A percentile compares a stretch with the other conserved stretches of the same genome.
Evolutionary conservation across 2,329 filamentous ascomycete species (phyloP).

Genomic region (Ascochyta koolunga): DNA sequence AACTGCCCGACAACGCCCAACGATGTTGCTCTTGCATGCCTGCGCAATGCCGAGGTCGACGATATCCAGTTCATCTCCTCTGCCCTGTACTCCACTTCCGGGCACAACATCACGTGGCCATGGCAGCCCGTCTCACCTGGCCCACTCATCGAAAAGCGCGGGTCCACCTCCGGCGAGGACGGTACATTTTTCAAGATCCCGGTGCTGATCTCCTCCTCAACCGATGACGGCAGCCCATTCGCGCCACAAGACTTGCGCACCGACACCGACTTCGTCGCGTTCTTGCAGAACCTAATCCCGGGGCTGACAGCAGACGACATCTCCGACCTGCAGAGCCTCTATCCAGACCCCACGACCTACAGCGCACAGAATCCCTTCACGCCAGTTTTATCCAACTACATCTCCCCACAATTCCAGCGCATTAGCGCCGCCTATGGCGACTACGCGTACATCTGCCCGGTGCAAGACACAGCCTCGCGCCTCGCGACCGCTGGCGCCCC

Average conservation of each 20-base stretch:
- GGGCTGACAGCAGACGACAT: constrained; percentile 39
- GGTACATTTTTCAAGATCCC: constrained; percentile 45
- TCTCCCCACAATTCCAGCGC: constrained; percentile 53
- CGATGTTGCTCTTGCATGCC: constrained; percentile 46
- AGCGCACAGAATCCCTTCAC: constrained; percentile 19
- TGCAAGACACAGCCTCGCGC: constrained; percentile 39
- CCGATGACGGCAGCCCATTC: constrained; percentile 45
- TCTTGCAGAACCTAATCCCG: constrained; percentile 38
- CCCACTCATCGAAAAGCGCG: constrained; percentile 55
- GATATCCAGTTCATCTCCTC: constrained; percentile 50
- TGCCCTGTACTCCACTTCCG: constrained; percentile 48
- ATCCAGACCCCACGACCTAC: constrained; percentile 32
- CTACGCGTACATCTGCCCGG: constrained; percentile 46
- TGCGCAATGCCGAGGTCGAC: constrained; percentile 46
- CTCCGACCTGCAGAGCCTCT: constrained; percentile 35
- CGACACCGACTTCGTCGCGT: constrained; percentile 45
- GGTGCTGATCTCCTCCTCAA: constrained; percentile 43
- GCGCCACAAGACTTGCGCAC: constrained; percentile 42
- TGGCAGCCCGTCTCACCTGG: constrained; percentile 58
- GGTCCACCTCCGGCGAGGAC: constrained; percentile 47
- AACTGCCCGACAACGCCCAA: constrained; percentile 33
- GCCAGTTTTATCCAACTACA: constrained; percentile 46
- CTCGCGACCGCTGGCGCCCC: constrained; percentile 30
- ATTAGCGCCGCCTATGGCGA: constrained; percentile 51
- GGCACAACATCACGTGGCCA: constrained; percentile 54